Evolutionary conservation across 2,329 filamentous ascomycete genomes (phyloP).

Genomic region (Paraconiothyrium sp.): DNA sequence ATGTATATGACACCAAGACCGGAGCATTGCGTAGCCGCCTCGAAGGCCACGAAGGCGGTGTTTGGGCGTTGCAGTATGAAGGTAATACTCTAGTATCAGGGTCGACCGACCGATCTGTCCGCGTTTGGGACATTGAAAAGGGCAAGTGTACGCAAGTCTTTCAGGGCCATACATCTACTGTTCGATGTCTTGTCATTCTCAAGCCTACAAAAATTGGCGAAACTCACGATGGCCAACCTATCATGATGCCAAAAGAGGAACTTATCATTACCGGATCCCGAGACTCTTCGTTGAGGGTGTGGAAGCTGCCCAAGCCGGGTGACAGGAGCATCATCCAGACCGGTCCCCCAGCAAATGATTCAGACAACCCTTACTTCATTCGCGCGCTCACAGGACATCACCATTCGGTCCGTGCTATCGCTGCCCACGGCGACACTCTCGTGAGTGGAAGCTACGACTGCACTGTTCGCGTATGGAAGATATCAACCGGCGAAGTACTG

Average conservation of each 20-base stretch:
- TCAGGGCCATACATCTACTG: slow-evolving; percentile 96
- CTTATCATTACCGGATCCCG: slow-evolving; percentile 97
- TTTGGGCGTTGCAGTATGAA: slow-evolving; percentile 97
- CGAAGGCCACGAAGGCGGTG: slow-evolving; percentile 93
- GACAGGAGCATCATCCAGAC: slow-evolving; percentile 82
- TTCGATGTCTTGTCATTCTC: slow-evolving; percentile 93
- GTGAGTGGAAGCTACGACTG: slow-evolving; percentile 97
- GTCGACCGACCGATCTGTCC: slow-evolving; percentile 94
- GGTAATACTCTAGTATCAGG: slow-evolving; percentile 95
- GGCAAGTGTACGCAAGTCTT: slow-evolving; percentile 95
- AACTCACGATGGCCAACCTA: slow-evolving; percentile 73
- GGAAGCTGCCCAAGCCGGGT: slow-evolving; percentile 85
- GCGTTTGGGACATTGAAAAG: slow-evolving; percentile 98
- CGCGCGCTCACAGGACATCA: slow-evolving; percentile 85
- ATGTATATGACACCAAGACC: slow-evolving; percentile 97
- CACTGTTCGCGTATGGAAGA: slow-evolving; percentile 95
- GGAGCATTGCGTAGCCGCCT: slow-evolving; percentile 84
- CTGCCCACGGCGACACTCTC: slow-evolving; percentile 92
- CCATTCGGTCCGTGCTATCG: slow-evolving; percentile 95
- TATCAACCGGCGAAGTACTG: slow-evolving; percentile 89
- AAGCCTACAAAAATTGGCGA: slow-evolving; percentile 83
- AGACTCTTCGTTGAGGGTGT: slow-evolving; percentile 92
- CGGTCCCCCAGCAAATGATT: slow-evolving; percentile 74
- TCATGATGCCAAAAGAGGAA: slow-evolving; percentile 93
- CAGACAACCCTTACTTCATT: slow-evolving; percentile 94